Base-by-base conservation (phyloP, 1,139 yeast species). In the Citeromyces hawaiiensis region DNA sequence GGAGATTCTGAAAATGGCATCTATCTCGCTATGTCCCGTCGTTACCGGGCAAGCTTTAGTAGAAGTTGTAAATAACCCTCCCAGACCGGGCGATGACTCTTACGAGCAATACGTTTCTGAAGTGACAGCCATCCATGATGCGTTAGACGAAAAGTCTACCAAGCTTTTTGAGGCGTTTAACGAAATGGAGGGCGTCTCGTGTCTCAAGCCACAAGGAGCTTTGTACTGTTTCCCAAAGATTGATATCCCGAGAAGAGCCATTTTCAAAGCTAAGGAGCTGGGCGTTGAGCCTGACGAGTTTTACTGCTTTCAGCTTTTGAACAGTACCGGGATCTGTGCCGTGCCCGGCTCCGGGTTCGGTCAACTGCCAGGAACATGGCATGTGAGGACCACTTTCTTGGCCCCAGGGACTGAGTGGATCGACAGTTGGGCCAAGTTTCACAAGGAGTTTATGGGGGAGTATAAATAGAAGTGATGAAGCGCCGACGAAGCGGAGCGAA, bases 291-390 rank as follows among this genome's bases (percentile, higher is more conserved):
- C 88, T 32, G 98, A 93, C 57, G 96, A 83, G 55, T 72, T 83
- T 47, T 93, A 91, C 64, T 87, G 96, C 59, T 68, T 80, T 55
- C 78, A 81, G 49, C 64, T 91, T 44, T 68, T 91, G 48, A 91
- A 88, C 49, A 59, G 61, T 41, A 87, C 98, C n/a, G 99, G 98
- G 50, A 87, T 91, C 46, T 93, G 98, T 61, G 86, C 94, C 41
- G 94, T 91, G 45, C 97, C 98, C 27, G 99, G 98, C 35, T 77
- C 87, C 36, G 98, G 98, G 2, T 93, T 91, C 53, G 97, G 97
- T 34, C 98, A 93, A 63, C 80, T 68, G 38, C 77, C 77, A 39
- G 94, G 83, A 18, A 86, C 96, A 8, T 83, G 70, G 64, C 98
- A 91, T 57, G 71, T 91, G 53, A 76, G 98, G 67, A 91, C 98